These are phyloP conservation scores for Simmondsia chinensis DNA, from an alignment of 148 eudicot species.

Conservation along the genomic window DNA sequence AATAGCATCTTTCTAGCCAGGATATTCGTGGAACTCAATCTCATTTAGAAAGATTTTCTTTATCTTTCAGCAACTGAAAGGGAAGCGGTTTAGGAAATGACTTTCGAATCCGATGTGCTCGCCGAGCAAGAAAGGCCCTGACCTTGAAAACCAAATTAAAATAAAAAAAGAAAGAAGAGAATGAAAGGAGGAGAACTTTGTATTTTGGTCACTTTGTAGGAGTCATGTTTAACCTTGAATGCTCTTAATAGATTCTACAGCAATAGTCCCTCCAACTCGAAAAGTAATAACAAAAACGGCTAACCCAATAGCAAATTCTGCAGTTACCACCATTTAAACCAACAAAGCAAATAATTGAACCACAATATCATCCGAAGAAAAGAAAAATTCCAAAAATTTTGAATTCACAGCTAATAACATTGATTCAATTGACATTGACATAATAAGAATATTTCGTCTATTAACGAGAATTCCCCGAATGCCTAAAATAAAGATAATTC, in stretches of 20 bases:
- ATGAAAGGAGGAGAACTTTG: background rate
- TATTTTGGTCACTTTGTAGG: background rate
- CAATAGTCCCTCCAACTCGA: conserved; percentile 8
- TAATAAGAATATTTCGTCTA: background rate
- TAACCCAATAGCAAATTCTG: conserved; percentile 11
- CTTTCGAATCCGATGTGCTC: no score
- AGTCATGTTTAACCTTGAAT: background rate
- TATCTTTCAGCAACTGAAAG: background rate
- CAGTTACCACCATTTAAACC: conserved; percentile 12
- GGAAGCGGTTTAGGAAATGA: background rate
- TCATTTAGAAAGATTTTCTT: background rate
- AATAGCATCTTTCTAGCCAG: background rate
- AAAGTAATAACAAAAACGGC: background rate
- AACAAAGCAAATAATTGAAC: conserved; percentile 10
- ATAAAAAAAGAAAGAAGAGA: background rate
- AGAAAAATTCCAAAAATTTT: conserved; percentile 1
- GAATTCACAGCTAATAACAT: conserved; percentile 3
- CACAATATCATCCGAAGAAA: conserved; percentile 12
- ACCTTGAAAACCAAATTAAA: no score
- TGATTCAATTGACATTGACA: background rate
- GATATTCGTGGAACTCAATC: background rate
- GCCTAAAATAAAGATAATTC: conserved; percentile 1
- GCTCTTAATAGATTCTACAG: conserved; percentile 8
- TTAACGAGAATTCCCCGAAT: conserved; percentile 4
- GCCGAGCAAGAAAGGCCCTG: no score